Conservation (phyloP, 345 rosid genomes). For the Acer campestre region DNA sequence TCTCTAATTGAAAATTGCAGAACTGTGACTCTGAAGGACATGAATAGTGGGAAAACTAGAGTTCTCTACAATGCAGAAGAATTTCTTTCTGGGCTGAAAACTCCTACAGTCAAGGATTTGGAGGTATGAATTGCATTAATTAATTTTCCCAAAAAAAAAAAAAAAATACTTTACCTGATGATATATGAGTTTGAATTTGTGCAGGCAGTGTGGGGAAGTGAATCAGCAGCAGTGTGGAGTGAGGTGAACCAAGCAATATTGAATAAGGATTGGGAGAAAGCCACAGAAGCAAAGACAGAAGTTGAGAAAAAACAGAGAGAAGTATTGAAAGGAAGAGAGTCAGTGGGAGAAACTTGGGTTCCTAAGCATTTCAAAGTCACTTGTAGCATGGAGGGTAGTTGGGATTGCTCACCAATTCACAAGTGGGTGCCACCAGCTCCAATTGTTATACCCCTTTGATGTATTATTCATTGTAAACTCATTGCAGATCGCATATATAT, state of each 20-base stretch:
- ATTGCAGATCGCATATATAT: no score
- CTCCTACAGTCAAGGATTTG: slow-evolving; percentile 60
- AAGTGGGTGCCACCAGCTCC: slow-evolving; percentile 63
- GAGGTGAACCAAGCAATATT: slow-evolving; percentile 60
- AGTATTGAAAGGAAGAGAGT: slow-evolving; percentile 41
- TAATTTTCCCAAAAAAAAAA: no score
- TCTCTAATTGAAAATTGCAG: slow-evolving; percentile 30
- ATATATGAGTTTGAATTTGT: not conserved
- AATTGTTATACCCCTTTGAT: slow-evolving; percentile 43
- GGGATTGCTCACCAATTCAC: slow-evolving; percentile 65
- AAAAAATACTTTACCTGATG: no score
- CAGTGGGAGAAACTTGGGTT: slow-evolving; percentile 56
- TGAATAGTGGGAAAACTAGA: slow-evolving; percentile 41
- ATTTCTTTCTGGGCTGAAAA: slow-evolving; percentile 47
- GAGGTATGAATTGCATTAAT: slow-evolving; percentile 39
- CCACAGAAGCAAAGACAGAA: slow-evolving; percentile 60
- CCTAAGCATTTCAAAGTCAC: slow-evolving; percentile 61
- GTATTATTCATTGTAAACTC: no score
- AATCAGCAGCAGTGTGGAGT: slow-evolving; percentile 79
- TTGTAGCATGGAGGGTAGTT: slow-evolving; percentile 46
- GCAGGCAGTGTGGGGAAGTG: slow-evolving; percentile 58
- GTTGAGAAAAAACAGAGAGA: slow-evolving; percentile 74
- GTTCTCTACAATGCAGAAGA: slow-evolving; percentile 67
- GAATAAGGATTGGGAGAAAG: slow-evolving; percentile 69
- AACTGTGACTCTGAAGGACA: slow-evolving; percentile 60